Base-by-base conservation (phyloP, 306 rosid species). In the Senna tora region DNA sequence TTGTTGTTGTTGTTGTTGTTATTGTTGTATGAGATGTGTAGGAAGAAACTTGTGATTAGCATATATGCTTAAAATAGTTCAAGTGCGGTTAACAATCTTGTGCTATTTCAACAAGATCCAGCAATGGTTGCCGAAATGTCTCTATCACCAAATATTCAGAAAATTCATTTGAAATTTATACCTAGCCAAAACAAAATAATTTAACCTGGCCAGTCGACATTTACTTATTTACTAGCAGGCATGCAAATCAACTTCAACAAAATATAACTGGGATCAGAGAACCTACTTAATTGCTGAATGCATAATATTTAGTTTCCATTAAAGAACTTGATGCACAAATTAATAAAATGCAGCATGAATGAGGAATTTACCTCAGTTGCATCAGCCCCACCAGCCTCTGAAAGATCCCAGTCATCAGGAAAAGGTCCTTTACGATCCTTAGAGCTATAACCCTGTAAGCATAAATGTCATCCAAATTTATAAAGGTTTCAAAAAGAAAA, bases 401-500 rank as follows among this genome's bases (percentile, higher is more conserved):
- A 89, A 79, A 94, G 93, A 86, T 94, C 96, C 99, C 99, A 94
- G 66, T 94, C 97, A 69, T 91, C 97, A 79, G 86, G 89, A 53
- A 89, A 82, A 75, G 45, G 81, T 63, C 90, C 88, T 76, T 82
- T 94, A 54, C 87, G 91, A 57, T 94, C 99, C 84, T 94, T 91
- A 17, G 99, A 87, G 79, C 78, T 84, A 79, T 88, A 94, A 9
- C 99, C 97, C 99, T 94, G 87, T 17, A 60, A 41, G 60, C 67
- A 76, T 15, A 59, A 30, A 66, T 50, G 49, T 67, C 32, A 75
- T 71, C 69, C 36, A 34, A 50, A 51, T 32, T 42, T 33, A 16
- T 42, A 67, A 65, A 72, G 9, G 56, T 17, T 33, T 49, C 54
- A 25, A 72, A 20, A 28, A 22, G 19, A 30, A 36, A 39, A 42